Evolutionary conservation across 2,329 filamentous ascomycete species (phyloP), one percentile per base, ranked within the genome.

Genomic region (Emydomyces testavorans): DNA sequence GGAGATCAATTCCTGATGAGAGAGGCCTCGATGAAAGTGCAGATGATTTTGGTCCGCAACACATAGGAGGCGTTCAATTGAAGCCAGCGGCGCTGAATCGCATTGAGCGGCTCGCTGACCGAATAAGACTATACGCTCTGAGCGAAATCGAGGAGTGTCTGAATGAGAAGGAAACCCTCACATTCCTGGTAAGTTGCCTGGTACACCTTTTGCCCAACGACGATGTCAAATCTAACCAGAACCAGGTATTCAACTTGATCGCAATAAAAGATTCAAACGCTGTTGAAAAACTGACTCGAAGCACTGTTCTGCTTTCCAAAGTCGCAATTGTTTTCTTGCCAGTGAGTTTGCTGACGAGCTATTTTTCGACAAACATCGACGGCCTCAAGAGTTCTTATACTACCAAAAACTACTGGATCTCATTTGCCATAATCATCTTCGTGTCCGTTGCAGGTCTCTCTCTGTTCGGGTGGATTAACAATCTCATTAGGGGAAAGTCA

Each of bases 271-370:
- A 87, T 62, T 84, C 82, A 0, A 76, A 79, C 53, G 77, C 79
- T 3, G 83, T 85, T 8, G 82, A 85, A 50, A 75, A 80, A 16
- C 72, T 88, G 16, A 86, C 82, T 0, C 72, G 82, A 49, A 80
- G 82, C 53, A 84, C 83, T 2, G 78, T 85, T 3, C 67, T 88
- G 4, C 71, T 88, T 8, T 82, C 82, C 39, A 87, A 88, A 60
- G 77, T 83, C 4, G 84, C 80, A 10, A 83, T 87, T 34, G 70
- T 87, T 44, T 88, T 88, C 65, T 71, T 87, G 48, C 83, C 83
- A 0, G 80, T 87, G 51, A 82, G 76, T 54, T 73, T 87, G 41
- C 80, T 87, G 77, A 85, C 82, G 2, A 78, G 72, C 26, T 88
- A 86, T 63, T 88, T 86, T 61, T 80, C 78, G 4, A 74, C 81